phyloP scores from a whole-genome alignment of 805 yeast genomes.

The Candida chauliodis region DNA sequence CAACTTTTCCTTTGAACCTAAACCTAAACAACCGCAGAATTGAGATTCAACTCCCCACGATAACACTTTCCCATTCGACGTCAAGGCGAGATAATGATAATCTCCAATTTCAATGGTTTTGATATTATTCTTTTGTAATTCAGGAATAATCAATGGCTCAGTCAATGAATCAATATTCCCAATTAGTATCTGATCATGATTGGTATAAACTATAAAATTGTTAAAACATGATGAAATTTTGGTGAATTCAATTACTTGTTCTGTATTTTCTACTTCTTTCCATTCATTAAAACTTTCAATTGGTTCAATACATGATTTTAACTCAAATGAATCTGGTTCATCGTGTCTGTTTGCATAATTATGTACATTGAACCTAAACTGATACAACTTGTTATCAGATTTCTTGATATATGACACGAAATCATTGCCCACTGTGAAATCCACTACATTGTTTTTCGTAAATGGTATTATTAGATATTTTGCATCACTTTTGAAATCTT shows the following conservation, averaged over 20 bases:
- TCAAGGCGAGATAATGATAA: constrained; percentile 64
- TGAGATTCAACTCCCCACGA: constrained; percentile 69
- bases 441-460: constrained; percentile 42
- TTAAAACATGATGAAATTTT: constrained; percentile 55
- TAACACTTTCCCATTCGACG: constrained; percentile 51
- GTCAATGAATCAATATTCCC: constrained; percentile 26
- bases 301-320: neutral
- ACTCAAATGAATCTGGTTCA: constrained; percentile 3
- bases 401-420: constrained; percentile 48
- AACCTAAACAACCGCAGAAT: constrained; percentile 67
- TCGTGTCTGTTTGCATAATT: constrained; percentile 12
- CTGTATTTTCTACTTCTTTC: constrained; percentile 14
- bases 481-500: constrained; percentile 25
- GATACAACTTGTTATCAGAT: constrained; percentile 36
- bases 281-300: constrained; percentile 18
- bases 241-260: constrained; percentile 37
- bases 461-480: constrained; percentile 38
- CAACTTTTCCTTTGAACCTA: constrained; percentile 32
- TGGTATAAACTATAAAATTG: constrained; percentile 53
- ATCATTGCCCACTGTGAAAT: constrained; percentile 54
- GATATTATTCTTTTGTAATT: constrained; percentile 21
- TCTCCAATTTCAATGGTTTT: constrained; percentile 67
- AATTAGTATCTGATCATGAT: constrained; percentile 43
- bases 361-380: constrained; percentile 27
- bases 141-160: constrained; percentile 6